A percentile compares a stretch with the other conserved stretches of the same genome.
Evolutionary conservation across 306 rosid species (phyloP).

Genomic region (Quercus berberidifolia): DNA sequence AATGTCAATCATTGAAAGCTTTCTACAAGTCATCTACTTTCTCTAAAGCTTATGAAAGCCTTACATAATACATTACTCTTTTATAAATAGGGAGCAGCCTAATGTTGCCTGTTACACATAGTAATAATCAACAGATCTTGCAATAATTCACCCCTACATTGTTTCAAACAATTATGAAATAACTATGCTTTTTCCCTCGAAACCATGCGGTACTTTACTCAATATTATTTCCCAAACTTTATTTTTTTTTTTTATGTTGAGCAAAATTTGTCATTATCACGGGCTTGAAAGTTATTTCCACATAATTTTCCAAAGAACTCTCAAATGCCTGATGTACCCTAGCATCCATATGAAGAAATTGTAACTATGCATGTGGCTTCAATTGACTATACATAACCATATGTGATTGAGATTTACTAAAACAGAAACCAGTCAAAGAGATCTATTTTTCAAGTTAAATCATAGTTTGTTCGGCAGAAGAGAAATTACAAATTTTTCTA

Average conservation of each 20-base stretch:
- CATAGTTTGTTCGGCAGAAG: neutral
- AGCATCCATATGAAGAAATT: no score
- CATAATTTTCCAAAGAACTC: no score
- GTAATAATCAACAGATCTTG: neutral
- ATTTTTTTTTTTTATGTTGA: neutral
- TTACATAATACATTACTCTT: neutral
- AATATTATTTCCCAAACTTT: no score
- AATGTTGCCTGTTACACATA: neutral
- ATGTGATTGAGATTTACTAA: neutral
- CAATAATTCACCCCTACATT: neutral
- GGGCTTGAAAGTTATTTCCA: no score
- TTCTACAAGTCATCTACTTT: neutral
- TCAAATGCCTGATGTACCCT: no score
- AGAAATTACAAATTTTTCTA: neutral
- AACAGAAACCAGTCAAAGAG: constrained; percentile 4
- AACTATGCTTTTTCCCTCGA: neutral
- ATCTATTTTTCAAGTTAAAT: neutral
- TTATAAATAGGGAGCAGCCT: neutral
- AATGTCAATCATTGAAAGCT: neutral
- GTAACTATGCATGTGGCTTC: no score
- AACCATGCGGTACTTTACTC: neutral
- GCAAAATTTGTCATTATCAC: no score
- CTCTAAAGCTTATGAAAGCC: neutral
- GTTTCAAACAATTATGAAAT: neutral
- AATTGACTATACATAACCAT: neutral